Conservation (phyloP, 768 basidiomycete species). For the Imleria badia region DNA sequence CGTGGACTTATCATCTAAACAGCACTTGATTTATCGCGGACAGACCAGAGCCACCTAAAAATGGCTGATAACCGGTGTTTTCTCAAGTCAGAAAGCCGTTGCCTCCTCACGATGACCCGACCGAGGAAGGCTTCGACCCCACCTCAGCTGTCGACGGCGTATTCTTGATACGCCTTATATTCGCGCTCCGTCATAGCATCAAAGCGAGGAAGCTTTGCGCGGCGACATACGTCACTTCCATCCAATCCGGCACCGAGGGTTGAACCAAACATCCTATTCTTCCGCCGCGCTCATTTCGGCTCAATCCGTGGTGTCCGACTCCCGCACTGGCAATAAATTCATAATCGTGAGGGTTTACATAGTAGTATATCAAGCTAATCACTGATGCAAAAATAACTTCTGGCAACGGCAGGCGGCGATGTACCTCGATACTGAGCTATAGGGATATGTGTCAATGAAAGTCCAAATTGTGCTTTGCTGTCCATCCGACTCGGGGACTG, state of each 20-base stretch:
- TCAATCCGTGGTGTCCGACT: neutral
- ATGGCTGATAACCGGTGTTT: too few species aligned
- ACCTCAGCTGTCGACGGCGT: neutral
- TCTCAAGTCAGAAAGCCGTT: neutral
- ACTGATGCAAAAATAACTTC: neutral
- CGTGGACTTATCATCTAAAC: too few species aligned
- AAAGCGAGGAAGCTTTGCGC: too few species aligned
- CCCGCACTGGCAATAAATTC: neutral
- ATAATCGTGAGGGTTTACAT: too few species aligned
- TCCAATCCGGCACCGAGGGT: neutral
- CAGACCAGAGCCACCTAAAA: too few species aligned
- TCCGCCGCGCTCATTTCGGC: neutral
- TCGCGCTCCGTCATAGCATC: neutral
- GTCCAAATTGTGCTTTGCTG: neutral
- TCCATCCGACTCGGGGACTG: neutral
- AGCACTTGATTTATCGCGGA: too few species aligned
- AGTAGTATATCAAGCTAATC: neutral
- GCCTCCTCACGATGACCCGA: neutral
- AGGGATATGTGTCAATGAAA: too few species aligned
- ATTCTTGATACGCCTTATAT: neutral
- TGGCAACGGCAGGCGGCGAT: neutral
- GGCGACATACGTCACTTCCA: neutral
- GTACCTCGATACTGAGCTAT: neutral
- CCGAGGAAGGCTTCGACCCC: neutral
- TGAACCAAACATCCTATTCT: neutral